Evolutionary conservation across 1,284 basidiomycete genomes (phyloP), one percentile per base, ranked within the genome.

Genomic region (Cryptococcus depauperatus): DNA sequence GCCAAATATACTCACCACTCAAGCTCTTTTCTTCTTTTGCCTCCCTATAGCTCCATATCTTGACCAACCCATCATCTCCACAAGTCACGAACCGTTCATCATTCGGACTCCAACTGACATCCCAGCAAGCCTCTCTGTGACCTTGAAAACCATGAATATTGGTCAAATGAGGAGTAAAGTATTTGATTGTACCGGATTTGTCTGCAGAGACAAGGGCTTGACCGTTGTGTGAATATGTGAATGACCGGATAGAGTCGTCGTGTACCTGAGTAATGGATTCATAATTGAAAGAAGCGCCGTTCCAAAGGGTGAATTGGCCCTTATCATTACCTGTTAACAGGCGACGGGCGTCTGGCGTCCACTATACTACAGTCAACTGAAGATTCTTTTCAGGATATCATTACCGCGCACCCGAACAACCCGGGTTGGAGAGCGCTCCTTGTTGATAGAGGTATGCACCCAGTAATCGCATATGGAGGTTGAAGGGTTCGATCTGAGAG

Each of bases 301-400:
- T 98, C 93, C 95, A 98, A 5, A 98, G 79, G 0, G 93, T 97
- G 70, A 98, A 97, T 71, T 98, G 93, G 44, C 95, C 95, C 56
- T 85, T 90, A 23, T 91, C 91, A 14, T 91, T 92, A 21, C 93
- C 93, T 0, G 95, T 98, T 35, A 98, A 73, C 23, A 97, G 76
- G 5, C 93, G 81, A 21, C 93, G 78, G 35, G 84, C 89, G 71
- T 97, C 93, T 0, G 93, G 93, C 25, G 91, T 96, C 90, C 92
- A 98, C 86, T 93, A 48, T 19, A 5, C 19, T 30, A 11, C 3
- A 10, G 21, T 32, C n/a, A 48, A 22, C 19, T 38, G 28, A 14
- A 35, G 43, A 50, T 38, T 43, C 28, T 39, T n/a, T n/a, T n/a
- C 34, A 30, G 22, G 9, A 30, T 21, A 7, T 1, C 21, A 10